phyloP scores from a whole-genome alignment of 2,329 filamentous ascomycete species.

The Aspergillus sp. region DNA sequence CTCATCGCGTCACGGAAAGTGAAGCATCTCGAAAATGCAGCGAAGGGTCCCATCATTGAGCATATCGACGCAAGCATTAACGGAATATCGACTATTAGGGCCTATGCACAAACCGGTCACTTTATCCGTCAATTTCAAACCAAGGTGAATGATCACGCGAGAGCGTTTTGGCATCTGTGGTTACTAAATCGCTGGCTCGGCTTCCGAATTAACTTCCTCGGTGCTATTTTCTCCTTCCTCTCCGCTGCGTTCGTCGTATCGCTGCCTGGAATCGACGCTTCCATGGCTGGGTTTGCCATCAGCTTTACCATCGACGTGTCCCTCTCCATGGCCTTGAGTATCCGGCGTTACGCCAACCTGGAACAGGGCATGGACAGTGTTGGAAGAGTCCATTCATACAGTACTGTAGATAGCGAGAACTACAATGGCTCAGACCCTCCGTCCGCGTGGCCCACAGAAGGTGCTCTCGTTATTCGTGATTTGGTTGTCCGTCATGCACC shows the following conservation, averaged over 20 bases:
- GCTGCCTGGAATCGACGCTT: constrained; percentile 56
- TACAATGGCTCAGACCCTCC: constrained; percentile 58
- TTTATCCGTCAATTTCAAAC: neutral
- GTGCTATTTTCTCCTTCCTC: constrained; percentile 59
- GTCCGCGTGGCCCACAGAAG: constrained; percentile 68
- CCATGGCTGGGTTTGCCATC: constrained; percentile 68
- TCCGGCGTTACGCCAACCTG: constrained; percentile 61
- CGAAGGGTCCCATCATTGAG: neutral
- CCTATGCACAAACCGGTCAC: neutral
- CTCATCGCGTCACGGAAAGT: neutral
- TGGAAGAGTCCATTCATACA: constrained; percentile 70
- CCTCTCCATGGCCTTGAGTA: constrained; percentile 55
- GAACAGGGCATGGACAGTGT: constrained; percentile 73
- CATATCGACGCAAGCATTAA: neutral
- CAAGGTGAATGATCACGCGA: constrained; percentile 59
- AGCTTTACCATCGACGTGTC: constrained; percentile 68
- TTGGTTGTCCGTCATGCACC: constrained; percentile 64
- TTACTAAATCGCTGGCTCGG: constrained; percentile 71
- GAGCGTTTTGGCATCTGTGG: constrained; percentile 61
- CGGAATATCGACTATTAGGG: neutral
- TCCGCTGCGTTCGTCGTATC: constrained; percentile 60
- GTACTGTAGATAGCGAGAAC: constrained; percentile 59
- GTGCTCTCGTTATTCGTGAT: constrained; percentile 63
- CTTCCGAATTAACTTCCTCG: constrained; percentile 62
- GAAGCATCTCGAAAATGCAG: neutral